Evolutionary conservation across 164 flowering plant species (phyloP).

Genomic region (Cinnamomum chago): DNA sequence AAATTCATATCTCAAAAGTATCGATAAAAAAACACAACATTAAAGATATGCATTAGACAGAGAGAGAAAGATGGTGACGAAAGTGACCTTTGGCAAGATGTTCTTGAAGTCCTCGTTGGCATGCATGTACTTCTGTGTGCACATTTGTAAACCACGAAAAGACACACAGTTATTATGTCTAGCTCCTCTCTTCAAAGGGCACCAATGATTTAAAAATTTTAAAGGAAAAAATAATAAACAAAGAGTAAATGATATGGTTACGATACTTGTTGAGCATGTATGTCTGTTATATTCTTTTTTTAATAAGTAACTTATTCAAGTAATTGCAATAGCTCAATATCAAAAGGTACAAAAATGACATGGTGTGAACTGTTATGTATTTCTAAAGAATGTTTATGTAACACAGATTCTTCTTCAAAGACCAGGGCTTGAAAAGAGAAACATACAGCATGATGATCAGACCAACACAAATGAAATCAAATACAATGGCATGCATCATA

Average conservation of each 20-base stretch:
- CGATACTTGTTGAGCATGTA: background rate
- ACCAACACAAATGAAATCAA: no score
- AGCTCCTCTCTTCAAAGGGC: background rate
- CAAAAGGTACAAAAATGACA: no score
- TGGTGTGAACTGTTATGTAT: no score
- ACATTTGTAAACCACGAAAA: constrained; percentile 12
- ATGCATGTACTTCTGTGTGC: constrained; percentile 44
- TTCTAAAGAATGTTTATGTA: no score
- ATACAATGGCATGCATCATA: no score
- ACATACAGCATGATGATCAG: no score
- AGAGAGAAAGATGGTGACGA: background rate
- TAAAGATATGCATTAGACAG: background rate
- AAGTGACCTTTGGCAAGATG: constrained; percentile 44
- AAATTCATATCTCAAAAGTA: no score
- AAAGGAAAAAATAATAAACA: background rate
- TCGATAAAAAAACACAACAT: background rate
- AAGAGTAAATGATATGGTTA: background rate
- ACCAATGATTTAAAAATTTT: background rate
- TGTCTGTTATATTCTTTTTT: background rate
- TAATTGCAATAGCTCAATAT: no score
- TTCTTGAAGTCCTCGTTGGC: constrained; percentile 47
- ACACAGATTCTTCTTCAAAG: no score
- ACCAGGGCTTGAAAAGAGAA: no score
- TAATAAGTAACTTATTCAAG: no score
- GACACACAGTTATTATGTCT: background rate